Conservation (phyloP, 345 rosid genomes). For the Boechera retrofracta region DNA sequence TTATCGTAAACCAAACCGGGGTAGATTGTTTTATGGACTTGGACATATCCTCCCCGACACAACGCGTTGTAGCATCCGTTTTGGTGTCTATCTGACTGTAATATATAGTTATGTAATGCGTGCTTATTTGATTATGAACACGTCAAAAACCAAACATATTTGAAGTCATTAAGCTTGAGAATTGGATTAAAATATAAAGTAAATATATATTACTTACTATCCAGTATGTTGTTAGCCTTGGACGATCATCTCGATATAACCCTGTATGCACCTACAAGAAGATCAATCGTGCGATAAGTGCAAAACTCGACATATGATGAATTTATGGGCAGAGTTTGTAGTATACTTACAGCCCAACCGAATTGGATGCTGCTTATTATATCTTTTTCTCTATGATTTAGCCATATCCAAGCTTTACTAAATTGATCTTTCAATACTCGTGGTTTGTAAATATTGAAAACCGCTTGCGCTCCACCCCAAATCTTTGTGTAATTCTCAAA, state of each 20-base stretch:
- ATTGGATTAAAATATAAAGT: not conserved
- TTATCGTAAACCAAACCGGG: slow-evolving; percentile 21
- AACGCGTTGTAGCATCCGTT: slow-evolving; percentile 22
- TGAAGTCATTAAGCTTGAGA: not conserved
- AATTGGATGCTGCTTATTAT: slow-evolving; percentile 24
- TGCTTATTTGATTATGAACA: not conserved
- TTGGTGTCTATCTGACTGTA: not conserved
- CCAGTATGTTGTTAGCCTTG: slow-evolving; percentile 23
- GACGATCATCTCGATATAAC: slow-evolving; percentile 23
- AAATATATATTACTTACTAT: slow-evolving; percentile 3
- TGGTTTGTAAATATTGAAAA: slow-evolving; percentile 23
- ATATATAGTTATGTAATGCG: not conserved
- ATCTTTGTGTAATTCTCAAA: not conserved
- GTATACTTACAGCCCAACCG: slow-evolving; percentile 31
- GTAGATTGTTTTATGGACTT: slow-evolving; percentile 27
- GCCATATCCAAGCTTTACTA: slow-evolving; percentile 36
- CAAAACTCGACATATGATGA: not conserved
- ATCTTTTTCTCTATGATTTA: slow-evolving; percentile 16
- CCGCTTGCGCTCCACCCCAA: slow-evolving; percentile 22
- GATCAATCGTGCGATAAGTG: not conserved
- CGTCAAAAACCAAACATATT: not conserved
- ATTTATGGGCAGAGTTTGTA: not conserved
- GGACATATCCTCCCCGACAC: slow-evolving; percentile 32
- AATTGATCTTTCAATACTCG: not conserved
- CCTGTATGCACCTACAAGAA: slow-evolving; percentile 29